Base-by-base conservation (phyloP, 2,329 filamentous ascomycete species). In the Pseudogymnoascus sp. region DNA sequence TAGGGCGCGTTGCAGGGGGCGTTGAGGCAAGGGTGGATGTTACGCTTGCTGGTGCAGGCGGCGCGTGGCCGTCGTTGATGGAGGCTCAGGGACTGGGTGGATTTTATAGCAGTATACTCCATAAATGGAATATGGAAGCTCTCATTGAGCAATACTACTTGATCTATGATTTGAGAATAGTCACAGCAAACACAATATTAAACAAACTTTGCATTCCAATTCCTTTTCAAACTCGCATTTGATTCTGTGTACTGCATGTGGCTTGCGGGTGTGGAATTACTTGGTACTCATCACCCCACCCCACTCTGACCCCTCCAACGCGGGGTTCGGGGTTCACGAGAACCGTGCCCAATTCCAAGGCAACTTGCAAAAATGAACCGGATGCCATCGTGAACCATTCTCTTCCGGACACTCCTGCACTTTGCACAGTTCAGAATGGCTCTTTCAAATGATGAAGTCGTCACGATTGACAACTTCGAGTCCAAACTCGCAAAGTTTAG, bases 391-490 rank as follows among this genome's bases (percentile, higher is more conserved):
- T 33, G n/a, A 56, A 56, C n/a, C n/a, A 56, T 12, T 33, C 10
- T 56, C 26, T 33, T 33, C 26, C 2, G 5, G 11, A 19, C 11
- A 56, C 2, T 12, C 28, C 11, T 56, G 22, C 10, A 22, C 50
- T 56, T 56, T 33, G 16, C 28, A 11, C 6, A 28, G 2, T 56
- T 56, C 28, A 33, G 5, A 33, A 72, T 69, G 66, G 62, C 68
- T 37, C 65, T 65, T 37, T 31, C 53, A 43, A 66, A 64, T 60
- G 66, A 62, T 3, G 65, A 69, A 14, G 62, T 72, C 8, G 71
- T 74, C 50, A 72, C 70, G 1, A 67, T 72, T 24, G 64, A 70
- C 61, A 74, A 74, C 50, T 72, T 72, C 50, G 31, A 65, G 2
- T 60, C 63, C 6, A 67, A 67, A 46, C 68, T 74, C 66, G 67